These are phyloP conservation scores for Chimonanthus praecox DNA, from an alignment of 164 flowering plant genomes.

Conservation along the genomic window DNA sequence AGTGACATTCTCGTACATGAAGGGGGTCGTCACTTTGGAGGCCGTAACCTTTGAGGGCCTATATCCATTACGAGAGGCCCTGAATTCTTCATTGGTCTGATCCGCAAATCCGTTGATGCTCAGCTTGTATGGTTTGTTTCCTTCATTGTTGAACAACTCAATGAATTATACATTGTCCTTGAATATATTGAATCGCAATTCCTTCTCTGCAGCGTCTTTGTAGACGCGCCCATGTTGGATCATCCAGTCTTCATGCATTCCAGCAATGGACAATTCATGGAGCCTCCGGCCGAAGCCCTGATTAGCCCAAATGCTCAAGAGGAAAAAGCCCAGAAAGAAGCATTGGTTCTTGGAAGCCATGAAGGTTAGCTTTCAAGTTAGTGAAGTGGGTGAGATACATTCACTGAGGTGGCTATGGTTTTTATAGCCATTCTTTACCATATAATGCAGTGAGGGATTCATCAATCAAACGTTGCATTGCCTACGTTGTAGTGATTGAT, in stretches of 20 bases:
- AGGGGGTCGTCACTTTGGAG: neutral
- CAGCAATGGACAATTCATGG: neutral
- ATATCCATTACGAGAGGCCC: slow-evolving; percentile 14
- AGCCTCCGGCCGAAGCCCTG: slow-evolving; percentile 1
- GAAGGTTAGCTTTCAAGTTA: no score
- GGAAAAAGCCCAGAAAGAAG: neutral
- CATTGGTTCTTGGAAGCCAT: neutral
- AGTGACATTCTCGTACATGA: slow-evolving; percentile 7
- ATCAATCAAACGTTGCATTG: no score
- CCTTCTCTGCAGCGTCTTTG: slow-evolving; percentile 15
- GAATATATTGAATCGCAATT: slow-evolving; percentile 26
- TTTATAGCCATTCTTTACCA: no score
- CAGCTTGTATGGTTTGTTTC: slow-evolving; percentile 17
- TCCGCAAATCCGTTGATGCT: slow-evolving; percentile 26
- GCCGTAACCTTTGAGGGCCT: neutral
- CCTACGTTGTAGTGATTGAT: no score
- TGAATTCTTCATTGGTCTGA: slow-evolving; percentile 28
- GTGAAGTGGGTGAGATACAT: no score
- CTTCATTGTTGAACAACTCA: slow-evolving; percentile 18
- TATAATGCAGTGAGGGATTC: no score
- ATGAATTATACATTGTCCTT: slow-evolving; percentile 25
- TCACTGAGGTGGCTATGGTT: no score
- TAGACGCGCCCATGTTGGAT: slow-evolving; percentile 10
- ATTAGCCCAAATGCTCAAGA: slow-evolving; percentile 4
- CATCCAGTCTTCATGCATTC: slow-evolving; percentile 23